These are phyloP conservation scores for Endogone sp. DNA, from an alignment of 192 early-diverging fungal genomes.

Conservation along the genomic window DNA sequence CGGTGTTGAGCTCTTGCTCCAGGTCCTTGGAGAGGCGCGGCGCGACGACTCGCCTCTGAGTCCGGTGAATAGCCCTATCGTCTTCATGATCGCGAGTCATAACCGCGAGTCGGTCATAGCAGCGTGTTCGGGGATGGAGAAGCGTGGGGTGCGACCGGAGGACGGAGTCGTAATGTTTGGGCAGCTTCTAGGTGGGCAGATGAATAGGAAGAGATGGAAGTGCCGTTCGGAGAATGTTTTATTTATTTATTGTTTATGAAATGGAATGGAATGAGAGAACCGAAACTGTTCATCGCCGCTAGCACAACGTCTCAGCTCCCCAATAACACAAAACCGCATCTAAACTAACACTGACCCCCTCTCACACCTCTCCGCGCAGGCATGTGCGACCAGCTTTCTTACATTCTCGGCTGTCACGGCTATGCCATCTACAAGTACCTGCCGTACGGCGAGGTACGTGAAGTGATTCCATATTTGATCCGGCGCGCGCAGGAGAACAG, in stretches of 20 bases:
- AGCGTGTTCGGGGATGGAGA: conserved; percentile 59
- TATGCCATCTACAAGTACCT: conserved; percentile 91
- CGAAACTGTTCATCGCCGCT: background rate
- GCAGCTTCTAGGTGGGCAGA: conserved; percentile 64
- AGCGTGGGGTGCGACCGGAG: conserved; percentile 44
- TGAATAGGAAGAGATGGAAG: too few relatives aligned
- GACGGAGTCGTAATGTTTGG: conserved; percentile 80
- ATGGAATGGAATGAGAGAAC: too few relatives aligned
- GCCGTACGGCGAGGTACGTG: conserved; percentile 85
- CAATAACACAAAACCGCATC: too few relatives aligned
- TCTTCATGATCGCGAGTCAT: conserved; percentile 88
- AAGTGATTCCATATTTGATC: conserved; percentile 91
- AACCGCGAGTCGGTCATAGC: conserved; percentile 75
- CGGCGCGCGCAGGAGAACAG: conserved; percentile 95
- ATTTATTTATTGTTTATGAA: too few relatives aligned
- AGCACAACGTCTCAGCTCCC: background rate
- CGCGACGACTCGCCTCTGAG: conserved; percentile 23
- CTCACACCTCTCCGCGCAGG: conserved; percentile 12
- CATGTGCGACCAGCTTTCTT: conserved; percentile 91
- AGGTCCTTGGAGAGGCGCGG: conserved; percentile 37
- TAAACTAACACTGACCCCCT: too few relatives aligned
- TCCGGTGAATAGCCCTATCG: conserved; percentile 37
- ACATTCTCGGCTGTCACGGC: conserved; percentile 69
- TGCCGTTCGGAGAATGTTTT: too few relatives aligned
- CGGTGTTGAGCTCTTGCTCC: conserved; percentile 69